These are phyloP conservation scores for Synchytrium microbalum DNA, from an alignment of 371 early-diverging fungal species.

Conservation along the genomic window DNA sequence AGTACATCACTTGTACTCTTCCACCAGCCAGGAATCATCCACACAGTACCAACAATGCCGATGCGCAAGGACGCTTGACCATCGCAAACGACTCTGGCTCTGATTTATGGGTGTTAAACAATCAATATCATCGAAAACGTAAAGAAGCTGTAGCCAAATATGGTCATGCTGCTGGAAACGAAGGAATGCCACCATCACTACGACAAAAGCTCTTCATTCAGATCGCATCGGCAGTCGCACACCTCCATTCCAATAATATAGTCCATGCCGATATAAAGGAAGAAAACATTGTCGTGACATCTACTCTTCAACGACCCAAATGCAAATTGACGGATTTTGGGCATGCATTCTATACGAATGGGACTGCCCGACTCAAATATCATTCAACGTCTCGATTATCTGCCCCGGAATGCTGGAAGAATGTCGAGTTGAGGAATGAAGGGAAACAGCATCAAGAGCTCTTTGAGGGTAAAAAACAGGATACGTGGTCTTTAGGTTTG, in stretches of 20 bases:
- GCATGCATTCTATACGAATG: neutral
- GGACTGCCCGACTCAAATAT: neutral
- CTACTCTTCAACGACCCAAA: neutral
- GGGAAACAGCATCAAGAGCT: neutral
- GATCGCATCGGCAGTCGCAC: slow-evolving; percentile 57
- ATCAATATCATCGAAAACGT: neutral
- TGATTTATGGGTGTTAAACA: neutral
- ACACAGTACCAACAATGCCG: neutral
- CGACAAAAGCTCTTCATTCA: slow-evolving; percentile 58
- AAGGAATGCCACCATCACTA: slow-evolving; percentile 43
- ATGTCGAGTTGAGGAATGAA: neutral
- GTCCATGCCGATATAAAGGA: slow-evolving; percentile 12
- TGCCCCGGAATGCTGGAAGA: neutral
- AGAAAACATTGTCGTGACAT: slow-evolving; percentile 4
- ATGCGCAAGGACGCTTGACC: neutral
- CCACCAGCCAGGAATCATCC: neutral
- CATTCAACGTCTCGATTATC: slow-evolving; percentile 1
- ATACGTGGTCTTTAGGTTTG: neutral
- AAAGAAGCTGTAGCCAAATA: no score
- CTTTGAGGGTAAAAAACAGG: neutral
- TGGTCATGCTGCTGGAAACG: neutral
- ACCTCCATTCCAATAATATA: slow-evolving; percentile 21
- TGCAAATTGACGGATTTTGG: neutral
- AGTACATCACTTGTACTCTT: neutral
- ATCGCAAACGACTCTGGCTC: neutral